phyloP scores from a whole-genome alignment of 495 filamentous ascomycete genomes.

The Penicillium atrosanguineum region DNA sequence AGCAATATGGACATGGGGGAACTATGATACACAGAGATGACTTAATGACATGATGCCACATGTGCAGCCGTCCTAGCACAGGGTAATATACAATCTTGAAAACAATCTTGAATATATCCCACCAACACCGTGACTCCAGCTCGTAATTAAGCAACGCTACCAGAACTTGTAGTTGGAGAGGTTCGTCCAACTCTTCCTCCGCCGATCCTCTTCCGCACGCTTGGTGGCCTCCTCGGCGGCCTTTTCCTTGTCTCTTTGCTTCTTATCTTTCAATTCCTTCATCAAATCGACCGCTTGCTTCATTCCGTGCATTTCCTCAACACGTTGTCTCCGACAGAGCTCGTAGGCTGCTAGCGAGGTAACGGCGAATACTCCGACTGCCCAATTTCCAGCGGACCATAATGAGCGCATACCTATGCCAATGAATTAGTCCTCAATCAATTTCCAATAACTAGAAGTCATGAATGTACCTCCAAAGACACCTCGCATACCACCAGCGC shows the following conservation, averaged over 20 bases:
- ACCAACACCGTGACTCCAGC: slow-evolving; percentile 37
- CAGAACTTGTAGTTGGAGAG: slow-evolving; percentile 50
- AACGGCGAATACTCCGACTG: slow-evolving; percentile 68
- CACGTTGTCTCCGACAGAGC: slow-evolving; percentile 70
- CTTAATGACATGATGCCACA: slow-evolving; percentile 23
- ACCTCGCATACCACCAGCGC: slow-evolving; percentile 65
- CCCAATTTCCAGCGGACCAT: slow-evolving; percentile 73
- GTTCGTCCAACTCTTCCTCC: slow-evolving; percentile 55
- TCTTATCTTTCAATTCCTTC: slow-evolving; percentile 66
- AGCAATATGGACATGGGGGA: slow-evolving; percentile 14
- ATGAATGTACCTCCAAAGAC: slow-evolving; percentile 65
- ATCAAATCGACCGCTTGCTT: slow-evolving; percentile 77
- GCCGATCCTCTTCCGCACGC: slow-evolving; percentile 45
- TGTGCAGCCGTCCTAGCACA: slow-evolving; percentile 6
- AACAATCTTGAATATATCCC: not conserved
- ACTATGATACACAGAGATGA: slow-evolving; percentile 32
- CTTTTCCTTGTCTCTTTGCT: slow-evolving; percentile 63
- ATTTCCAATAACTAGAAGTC: not conserved
- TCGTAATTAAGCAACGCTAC: slow-evolving; percentile 29
- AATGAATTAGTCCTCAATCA: slow-evolving; percentile 4
- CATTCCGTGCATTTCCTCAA: slow-evolving; percentile 73
- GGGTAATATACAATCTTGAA: slow-evolving; percentile 33
- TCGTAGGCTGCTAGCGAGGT: slow-evolving; percentile 68
- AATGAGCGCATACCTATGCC: slow-evolving; percentile 41
- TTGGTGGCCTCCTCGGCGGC: slow-evolving; percentile 44